Evolutionary conservation across 768 basidiomycete species (phyloP).

Genomic region (Myochromella boudieri): DNA sequence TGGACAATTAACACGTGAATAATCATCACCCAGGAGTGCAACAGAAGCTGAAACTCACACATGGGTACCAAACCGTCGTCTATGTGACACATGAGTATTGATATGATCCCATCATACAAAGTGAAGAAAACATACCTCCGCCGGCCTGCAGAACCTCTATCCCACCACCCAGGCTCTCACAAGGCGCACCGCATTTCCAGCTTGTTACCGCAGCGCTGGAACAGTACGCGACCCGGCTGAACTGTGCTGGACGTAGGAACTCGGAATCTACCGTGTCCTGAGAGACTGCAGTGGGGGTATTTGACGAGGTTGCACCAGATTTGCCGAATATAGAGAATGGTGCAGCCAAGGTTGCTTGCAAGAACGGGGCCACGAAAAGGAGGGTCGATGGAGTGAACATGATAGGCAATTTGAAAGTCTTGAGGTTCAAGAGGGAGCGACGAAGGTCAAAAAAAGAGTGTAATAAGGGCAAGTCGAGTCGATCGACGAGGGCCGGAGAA

Average conservation of each 20-base stretch:
- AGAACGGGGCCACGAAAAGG: neutral
- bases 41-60: constrained; percentile 12
- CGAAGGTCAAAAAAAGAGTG: neutral
- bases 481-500: too few species aligned
- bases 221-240: constrained; percentile 38
- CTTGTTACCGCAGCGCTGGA: constrained; percentile 27
- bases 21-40: too few species aligned
- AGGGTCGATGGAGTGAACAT: constrained; percentile 1
- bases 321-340: constrained; percentile 6
- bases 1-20: too few species aligned
- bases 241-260: constrained; percentile 31
- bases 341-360: neutral
- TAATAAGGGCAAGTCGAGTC: constrained; percentile 9
- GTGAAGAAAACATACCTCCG: constrained; percentile 27
- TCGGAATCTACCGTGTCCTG: neutral
- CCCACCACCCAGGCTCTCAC: constrained; percentile 25
- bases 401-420: neutral
- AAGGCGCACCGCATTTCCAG: constrained; percentile 34
- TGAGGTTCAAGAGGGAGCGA: neutral
- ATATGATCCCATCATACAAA: neutral
- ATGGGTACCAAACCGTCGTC: constrained; percentile 11
- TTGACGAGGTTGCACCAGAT: neutral
- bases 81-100: constrained; percentile 1
- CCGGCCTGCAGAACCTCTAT: constrained; percentile 28
- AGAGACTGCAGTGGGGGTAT: constrained; percentile 1